Evolutionary conservation across 176 grass and related monocot species (phyloP).

Genomic region (Olyra latifolia): DNA sequence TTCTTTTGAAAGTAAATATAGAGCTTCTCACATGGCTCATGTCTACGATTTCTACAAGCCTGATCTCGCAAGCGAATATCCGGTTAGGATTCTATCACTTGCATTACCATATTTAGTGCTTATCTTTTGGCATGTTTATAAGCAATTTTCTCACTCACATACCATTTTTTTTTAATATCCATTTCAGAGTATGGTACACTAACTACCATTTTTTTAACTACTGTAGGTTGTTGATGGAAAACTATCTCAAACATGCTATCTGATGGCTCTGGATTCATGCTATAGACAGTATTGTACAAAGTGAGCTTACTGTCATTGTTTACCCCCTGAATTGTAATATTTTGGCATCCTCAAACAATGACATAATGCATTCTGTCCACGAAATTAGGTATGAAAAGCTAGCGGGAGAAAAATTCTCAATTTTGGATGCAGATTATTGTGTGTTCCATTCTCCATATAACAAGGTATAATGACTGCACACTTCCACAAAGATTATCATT

Average conservation of each 20-base stretch:
- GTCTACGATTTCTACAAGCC: conserved; percentile 99
- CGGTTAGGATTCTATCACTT: conserved; percentile 52
- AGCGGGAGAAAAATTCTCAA: conserved; percentile 74
- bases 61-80: conserved; percentile 96
- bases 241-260: conserved; percentile 94
- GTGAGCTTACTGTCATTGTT: conserved; percentile 46
- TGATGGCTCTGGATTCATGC: conserved; percentile 86
- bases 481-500: conserved; percentile 1
- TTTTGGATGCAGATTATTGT: conserved; percentile 79
- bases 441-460: conserved; percentile 99
- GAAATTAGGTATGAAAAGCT: conserved; percentile 77
- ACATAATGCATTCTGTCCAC: conserved; percentile 9
- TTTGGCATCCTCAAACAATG: conserved; percentile 1
- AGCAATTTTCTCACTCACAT: not conserved
- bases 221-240: conserved; percentile 98
- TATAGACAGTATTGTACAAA: conserved; percentile 73
- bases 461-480: conserved; percentile 51
- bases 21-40: conserved; percentile 90
- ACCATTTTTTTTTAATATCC: not conserved
- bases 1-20: conserved; percentile 93
- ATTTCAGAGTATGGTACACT: conserved; percentile 6
- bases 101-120: conserved; percentile 19
- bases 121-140: conserved; percentile 10
- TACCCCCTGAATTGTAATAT: conserved; percentile 13
- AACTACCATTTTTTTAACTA: not conserved